These are phyloP conservation scores for Blastobotrys terrestris DNA, from an alignment of 805 yeast species.

Conservation along the genomic window DNA sequence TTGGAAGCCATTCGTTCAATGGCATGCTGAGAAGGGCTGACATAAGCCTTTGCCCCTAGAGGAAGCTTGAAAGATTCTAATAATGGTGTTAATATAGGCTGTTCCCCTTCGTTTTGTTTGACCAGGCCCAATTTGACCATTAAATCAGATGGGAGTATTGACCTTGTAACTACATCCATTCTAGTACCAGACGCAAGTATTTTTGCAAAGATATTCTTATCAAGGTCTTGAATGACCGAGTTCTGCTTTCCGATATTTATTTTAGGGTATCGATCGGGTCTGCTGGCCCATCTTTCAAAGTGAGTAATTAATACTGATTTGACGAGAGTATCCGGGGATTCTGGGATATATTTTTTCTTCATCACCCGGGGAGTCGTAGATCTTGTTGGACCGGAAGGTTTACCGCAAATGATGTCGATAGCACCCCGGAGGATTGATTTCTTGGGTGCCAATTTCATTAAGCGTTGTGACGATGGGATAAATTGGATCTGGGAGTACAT, in stretches of 20 bases:
- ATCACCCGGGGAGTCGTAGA: not conserved
- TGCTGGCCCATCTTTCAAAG: constrained; percentile 31
- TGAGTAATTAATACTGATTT: constrained; percentile 21
- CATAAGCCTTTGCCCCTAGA: not conserved
- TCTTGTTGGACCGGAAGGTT: not conserved
- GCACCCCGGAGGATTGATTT: not conserved
- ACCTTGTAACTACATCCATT: constrained; percentile 33
- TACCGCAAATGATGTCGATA: not conserved
- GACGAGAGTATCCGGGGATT: constrained; percentile 5
- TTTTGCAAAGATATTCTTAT: constrained; percentile 35
- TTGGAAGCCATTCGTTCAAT: not conserved
- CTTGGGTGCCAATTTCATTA: not conserved
- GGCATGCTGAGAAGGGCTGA: too few relatives aligned
- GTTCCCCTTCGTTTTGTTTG: not conserved
- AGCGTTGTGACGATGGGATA: not conserved
- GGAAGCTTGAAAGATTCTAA: not conserved
- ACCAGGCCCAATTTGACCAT: constrained; percentile 31
- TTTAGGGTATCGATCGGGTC: not conserved
- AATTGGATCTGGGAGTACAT: too few relatives aligned
- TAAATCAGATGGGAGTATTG: constrained; percentile 36
- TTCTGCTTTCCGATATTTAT: not conserved
- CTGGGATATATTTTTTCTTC: constrained; percentile 7
- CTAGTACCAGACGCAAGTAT: constrained; percentile 40
- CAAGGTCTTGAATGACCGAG: constrained; percentile 14
- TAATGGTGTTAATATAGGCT: not conserved